Percentiles rank a stretch among this genome's conserved stretches.
phyloP scores from a whole-genome alignment of 495 filamentous ascomycete genomes.

The Aspergillus cavernicola region DNA sequence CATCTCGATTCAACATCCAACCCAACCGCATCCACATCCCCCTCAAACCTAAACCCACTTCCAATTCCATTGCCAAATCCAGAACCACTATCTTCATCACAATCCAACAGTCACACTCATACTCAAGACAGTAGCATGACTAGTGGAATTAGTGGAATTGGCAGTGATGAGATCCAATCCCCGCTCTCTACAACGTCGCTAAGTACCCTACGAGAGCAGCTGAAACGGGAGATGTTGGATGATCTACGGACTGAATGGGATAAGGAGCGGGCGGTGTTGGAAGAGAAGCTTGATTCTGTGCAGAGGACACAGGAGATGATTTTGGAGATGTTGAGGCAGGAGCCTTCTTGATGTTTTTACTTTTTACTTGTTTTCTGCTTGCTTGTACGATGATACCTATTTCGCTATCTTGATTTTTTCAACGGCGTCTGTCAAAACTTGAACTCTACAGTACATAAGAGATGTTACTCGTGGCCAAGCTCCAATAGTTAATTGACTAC shows the following conservation, averaged over 20 bases:
- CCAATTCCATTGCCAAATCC: background rate
- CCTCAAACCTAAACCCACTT: too few relatives aligned
- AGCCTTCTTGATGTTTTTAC: conserved; percentile 24
- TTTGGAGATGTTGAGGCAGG: conserved; percentile 43
- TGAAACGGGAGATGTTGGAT: conserved; percentile 31
- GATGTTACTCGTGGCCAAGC: conserved; percentile 2
- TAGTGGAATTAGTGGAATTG: background rate
- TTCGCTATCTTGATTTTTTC: background rate
- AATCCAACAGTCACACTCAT: background rate
- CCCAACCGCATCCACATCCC: background rate
- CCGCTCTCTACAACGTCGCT: background rate
- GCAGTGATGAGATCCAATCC: background rate
- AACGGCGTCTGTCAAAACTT: background rate
- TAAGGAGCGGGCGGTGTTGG: conserved; percentile 30
- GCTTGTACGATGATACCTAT: conserved; percentile 13
- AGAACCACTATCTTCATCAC: background rate
- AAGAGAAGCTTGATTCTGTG: conserved; percentile 39
- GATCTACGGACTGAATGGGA: conserved; percentile 32
- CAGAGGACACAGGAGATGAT: conserved; percentile 46
- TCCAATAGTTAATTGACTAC: conserved; percentile 22
- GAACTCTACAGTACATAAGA: background rate
- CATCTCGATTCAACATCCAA: conserved; percentile 27
- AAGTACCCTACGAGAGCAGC: conserved; percentile 32
- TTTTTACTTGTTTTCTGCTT: background rate
- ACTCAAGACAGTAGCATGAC: background rate